These are phyloP conservation scores for Vigna hirtella DNA, from an alignment of 306 rosid genomes.

Conservation along the genomic window DNA sequence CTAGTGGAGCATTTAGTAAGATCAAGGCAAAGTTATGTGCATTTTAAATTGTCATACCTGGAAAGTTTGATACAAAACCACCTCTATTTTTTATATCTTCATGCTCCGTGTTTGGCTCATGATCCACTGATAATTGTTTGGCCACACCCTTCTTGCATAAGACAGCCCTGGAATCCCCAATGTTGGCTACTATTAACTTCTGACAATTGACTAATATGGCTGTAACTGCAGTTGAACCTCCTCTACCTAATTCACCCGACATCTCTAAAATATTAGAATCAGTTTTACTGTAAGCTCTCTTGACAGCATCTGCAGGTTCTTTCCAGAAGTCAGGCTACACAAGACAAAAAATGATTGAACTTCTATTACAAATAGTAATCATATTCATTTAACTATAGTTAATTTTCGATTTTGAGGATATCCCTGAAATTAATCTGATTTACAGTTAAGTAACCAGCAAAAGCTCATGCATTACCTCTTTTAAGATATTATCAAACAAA, in stretches of 20 bases:
- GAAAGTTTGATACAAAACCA: conserved; percentile 91
- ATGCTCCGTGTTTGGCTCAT: conserved; percentile 80
- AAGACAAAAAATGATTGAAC: conserved; percentile 27
- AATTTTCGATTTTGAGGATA: conserved; percentile 35
- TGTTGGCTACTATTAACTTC: conserved; percentile 84
- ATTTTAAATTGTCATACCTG: conserved; percentile 60
- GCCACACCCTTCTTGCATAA: conserved; percentile 75
- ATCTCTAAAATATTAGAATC: conserved; percentile 77
- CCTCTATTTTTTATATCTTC: conserved; percentile 78
- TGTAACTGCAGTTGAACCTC: conserved; percentile 98
- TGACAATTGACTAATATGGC: conserved; percentile 86
- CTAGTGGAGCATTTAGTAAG: conserved; percentile 10
- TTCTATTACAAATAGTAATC: conserved; percentile 25
- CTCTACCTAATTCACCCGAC: conserved; percentile 85
- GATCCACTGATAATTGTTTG: conserved; percentile 86
- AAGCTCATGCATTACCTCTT: conserved; percentile 65
- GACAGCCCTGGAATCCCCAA: conserved; percentile 98
- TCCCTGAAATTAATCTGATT: conserved; percentile 24
- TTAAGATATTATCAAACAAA: conserved; percentile 81
- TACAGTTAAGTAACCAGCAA: conserved; percentile 28
- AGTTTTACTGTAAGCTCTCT: conserved; percentile 73
- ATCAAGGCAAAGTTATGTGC: background rate
- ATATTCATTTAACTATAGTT: conserved; percentile 44
- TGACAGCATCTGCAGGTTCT: conserved; percentile 70
- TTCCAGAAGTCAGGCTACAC: conserved; percentile 87